Base-by-base conservation (phyloP, 129 eudicot species). In the Flaveria trinervia region DNA sequence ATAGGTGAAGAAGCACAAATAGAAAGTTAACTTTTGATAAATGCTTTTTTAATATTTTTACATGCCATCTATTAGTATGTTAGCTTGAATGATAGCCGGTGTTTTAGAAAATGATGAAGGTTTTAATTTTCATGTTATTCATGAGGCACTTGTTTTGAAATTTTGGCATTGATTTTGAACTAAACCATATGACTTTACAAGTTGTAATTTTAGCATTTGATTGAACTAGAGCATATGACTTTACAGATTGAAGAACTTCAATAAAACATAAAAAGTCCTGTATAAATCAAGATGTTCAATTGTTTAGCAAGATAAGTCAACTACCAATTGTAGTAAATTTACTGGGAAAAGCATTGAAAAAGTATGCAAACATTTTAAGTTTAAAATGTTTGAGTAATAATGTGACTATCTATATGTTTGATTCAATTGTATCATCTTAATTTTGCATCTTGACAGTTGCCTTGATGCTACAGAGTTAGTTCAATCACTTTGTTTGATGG, bases 271-370 rank as follows among this genome's bases (percentile, higher is more conserved):
- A 96, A 83, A 70, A 84, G 56, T 28, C 17, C 76, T 86, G 9
- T 90, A 81, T 77, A 41, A 83, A 79, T 80, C 83, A 26, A 89
- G 89, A 18, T 90, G 93, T 92, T 77, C 83, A 20, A 77, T 4
- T 51, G 69, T 67, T 61, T 65, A 20, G 30, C 70, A 65, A 45
- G 49, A 68, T 68, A 83, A 82, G 55, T 23, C 78, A 14, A 22
- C 43, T 20, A 68, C 61, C 70, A 77, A 93, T 43, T 93, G 98
- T 89, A 84, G 77, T 95, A 85, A 69, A 72, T 80, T 69, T 93
- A 88, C 80, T 90, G 93, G 96, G 91, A 93, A 78, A 62, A 84
- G 65, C 98, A 93, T 87, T 93, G 56, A 96, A 93, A 71, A 78
- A 75, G 98, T 93, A 88, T 60, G 82, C 66, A 36, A 67, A 43